Base-by-base conservation (phyloP, 257 asterid species). In the Primulina tabacum region DNA sequence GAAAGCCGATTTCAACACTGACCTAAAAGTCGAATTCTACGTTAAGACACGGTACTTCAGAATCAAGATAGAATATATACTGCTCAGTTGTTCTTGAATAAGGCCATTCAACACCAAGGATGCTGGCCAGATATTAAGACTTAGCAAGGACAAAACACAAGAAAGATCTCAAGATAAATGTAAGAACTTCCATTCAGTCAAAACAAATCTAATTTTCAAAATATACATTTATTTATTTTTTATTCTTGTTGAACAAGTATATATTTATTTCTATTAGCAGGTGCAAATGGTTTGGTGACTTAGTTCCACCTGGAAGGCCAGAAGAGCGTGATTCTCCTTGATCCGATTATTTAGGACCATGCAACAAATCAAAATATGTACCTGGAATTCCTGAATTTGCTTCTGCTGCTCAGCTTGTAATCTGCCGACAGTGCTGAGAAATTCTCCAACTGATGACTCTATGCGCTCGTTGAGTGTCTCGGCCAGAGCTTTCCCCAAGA, bases 351-450 rank as follows among this genome's bases (percentile, higher is more conserved):
- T 21, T 21, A 58, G 20, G 56, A 40, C 34, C 64, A 28, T 14
- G 32, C 40, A 37, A 26, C 26, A 50, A 7, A 64, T 58, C 5
- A 18, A 8, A 55, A 29, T 17, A 55, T 11, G 21, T 5, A 90
- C 98, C 97, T 85, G 96, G 65, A 92, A 88, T 62, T 88, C 95
- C 70, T 74, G 82, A 28, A 88, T 83, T 77, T 82, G 92, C 83
- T 90, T 92, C 60, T 82, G 98, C 73, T 92, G 98, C 82, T 90
- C 95, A 47, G 98, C 91, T 82, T 92, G 97, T 72, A 90, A 65
- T 58, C 90, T 80, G 50, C 96, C 97, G 68, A 90, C 67, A 29
- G 77, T 43, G 79, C 96, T 84, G 43, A 92, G 78, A 70, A 92
- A 77, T 80, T 92, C 98, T 5, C 98, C 98, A 47, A 87, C 90